Conservation (phyloP, 768 basidiomycete genomes). For the Russula sp. region DNA sequence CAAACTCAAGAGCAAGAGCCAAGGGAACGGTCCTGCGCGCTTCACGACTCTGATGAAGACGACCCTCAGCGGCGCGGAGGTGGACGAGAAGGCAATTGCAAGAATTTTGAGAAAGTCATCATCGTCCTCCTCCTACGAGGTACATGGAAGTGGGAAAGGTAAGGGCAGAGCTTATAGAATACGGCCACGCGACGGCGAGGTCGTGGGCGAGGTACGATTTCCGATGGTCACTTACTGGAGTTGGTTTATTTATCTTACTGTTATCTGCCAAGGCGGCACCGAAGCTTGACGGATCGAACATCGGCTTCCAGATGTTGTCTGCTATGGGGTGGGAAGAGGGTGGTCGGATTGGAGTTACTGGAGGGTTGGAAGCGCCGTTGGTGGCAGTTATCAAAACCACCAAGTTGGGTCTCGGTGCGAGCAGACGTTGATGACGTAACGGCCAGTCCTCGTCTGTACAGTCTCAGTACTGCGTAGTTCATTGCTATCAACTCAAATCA, state of each 20-base stretch:
- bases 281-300: conserved; percentile 69
- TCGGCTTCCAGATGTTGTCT: conserved; percentile 83
- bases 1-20: conserved; percentile 68
- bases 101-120: conserved; percentile 30
- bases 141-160: conserved; percentile 28
- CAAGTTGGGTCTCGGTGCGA: conserved; percentile 77
- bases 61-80: conserved; percentile 41
- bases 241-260: neutral
- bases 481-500: too few relatives aligned
- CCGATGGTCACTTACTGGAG: neutral
- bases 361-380: conserved; percentile 64
- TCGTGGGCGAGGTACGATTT: conserved; percentile 64
- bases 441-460: too few relatives aligned
- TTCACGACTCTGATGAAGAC: conserved; percentile 78
- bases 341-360: conserved; percentile 55
- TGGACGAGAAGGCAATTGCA: conserved; percentile 56
- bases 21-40: conserved; percentile 57
- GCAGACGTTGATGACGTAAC: neutral
- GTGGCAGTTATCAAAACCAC: conserved; percentile 82
- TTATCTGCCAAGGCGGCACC: conserved; percentile 56
- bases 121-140: conserved; percentile 10
- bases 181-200: conserved; percentile 72
- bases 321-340: conserved; percentile 93
- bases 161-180: conserved; percentile 18
- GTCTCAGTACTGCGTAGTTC: too few relatives aligned